Evolutionary conservation across 148 eudicot species (phyloP).

Genomic region (Fallopia convolvulus): DNA sequence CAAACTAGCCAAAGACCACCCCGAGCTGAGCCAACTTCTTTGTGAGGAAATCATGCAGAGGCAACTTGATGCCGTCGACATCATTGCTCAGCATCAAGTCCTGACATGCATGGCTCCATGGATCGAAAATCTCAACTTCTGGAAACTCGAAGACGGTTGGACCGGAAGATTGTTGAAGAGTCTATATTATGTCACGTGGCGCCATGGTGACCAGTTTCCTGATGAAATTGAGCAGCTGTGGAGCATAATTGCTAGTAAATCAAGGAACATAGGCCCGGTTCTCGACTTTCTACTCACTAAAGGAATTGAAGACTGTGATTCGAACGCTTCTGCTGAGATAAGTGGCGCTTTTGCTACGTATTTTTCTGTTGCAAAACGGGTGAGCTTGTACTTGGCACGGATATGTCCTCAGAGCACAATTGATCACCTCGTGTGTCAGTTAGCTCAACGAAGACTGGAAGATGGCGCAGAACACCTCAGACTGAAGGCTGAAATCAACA

Average conservation of each 20-base stretch:
- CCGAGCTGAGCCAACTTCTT: conserved; percentile 92
- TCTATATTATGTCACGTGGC: conserved; percentile 92
- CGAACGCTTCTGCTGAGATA: conserved; percentile 96
- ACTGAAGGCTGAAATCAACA: conserved; percentile 55
- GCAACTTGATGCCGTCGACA: conserved; percentile 98
- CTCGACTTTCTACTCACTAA: conserved; percentile 88
- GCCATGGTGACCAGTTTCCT: conserved; percentile 98
- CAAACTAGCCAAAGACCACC: conserved; percentile 98
- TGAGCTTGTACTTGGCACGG: conserved; percentile 89
- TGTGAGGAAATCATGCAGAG: conserved; percentile 99
- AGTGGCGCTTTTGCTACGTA: conserved; percentile 98
- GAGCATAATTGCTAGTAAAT: conserved; percentile 97
- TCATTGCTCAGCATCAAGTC: conserved; percentile 98
- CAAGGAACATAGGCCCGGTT: conserved; percentile 89
- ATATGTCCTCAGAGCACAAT: conserved; percentile 95
- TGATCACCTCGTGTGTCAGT: conserved; percentile 90
- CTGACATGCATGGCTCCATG: conserved; percentile 99
- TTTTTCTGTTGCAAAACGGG: conserved; percentile 93
- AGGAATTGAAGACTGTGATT: conserved; percentile 99
- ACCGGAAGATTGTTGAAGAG: conserved; percentile 84
- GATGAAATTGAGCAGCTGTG: conserved; percentile 99
- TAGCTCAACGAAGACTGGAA: conserved; percentile 86
- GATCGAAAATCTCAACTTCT: conserved; percentile 94
- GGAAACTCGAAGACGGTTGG: conserved; percentile 98
- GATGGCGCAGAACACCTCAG: conserved; percentile 74